Evolutionary conservation across 2,329 filamentous ascomycete genomes (phyloP).

Genomic region (Colletotrichum karsti): DNA sequence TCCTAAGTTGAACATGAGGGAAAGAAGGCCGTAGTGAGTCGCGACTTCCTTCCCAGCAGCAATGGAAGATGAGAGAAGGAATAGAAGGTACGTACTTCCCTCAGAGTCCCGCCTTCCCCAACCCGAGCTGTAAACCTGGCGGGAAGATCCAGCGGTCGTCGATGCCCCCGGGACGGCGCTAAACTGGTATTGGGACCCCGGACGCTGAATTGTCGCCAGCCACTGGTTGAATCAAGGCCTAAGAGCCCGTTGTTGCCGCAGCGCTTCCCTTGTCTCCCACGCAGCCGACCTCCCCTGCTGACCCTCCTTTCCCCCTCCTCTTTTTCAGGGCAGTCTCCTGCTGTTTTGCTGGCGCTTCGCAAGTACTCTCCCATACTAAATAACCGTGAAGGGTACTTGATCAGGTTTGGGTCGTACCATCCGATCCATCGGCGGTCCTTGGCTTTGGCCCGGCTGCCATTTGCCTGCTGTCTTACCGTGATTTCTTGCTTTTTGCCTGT

Average conservation of each 20-base stretch:
- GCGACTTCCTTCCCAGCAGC: no score
- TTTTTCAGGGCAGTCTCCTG: no score
- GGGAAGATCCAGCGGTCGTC: background rate
- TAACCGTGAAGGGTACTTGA: background rate
- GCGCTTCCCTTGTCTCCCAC: constrained; percentile 15
- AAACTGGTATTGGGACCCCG: background rate
- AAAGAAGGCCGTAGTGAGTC: no score
- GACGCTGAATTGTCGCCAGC: background rate
- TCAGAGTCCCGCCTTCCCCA: background rate
- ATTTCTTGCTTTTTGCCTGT: constrained; percentile 25
- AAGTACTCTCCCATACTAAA: background rate
- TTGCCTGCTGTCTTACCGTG: background rate
- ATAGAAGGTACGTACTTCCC: background rate
- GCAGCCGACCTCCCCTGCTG: background rate
- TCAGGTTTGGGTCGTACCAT: constrained; percentile 14
- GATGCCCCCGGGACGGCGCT: background rate
- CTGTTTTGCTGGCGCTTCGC: constrained; percentile 20
- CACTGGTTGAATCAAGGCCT: background rate
- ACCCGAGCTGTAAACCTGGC: background rate
- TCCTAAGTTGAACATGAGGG: background rate
- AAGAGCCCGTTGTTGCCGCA: constrained; percentile 15
- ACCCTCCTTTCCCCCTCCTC: background rate
- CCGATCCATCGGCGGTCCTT: constrained; percentile 15
- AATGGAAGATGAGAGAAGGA: background rate
- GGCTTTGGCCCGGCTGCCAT: background rate